phyloP scores from a whole-genome alignment of 2,329 filamentous ascomycete genomes.

The Penicillium verrucosum region DNA sequence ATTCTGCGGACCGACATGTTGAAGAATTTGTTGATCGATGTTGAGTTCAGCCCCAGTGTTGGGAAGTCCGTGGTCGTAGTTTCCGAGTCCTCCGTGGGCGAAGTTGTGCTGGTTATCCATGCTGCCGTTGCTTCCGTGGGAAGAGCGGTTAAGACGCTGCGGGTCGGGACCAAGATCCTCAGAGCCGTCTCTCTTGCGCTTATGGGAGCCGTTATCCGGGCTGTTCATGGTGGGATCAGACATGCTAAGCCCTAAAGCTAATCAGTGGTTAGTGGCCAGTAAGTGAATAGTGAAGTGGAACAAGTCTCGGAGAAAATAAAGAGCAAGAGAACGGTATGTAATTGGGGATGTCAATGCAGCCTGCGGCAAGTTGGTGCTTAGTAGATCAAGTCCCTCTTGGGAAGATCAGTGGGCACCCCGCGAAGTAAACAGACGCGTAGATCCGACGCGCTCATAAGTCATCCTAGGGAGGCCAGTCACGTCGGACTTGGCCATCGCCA shows the following conservation, averaged over 20 bases:
- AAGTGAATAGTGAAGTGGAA: background rate
- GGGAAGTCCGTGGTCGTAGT: slow-evolving; percentile 41
- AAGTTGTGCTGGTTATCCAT: slow-evolving; percentile 37
- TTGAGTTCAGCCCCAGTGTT: slow-evolving; percentile 39
- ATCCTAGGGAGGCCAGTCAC: background rate
- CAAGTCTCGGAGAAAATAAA: background rate
- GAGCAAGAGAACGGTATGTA: background rate
- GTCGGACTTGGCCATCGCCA: slow-evolving; percentile 2
- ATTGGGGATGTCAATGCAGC: slow-evolving; percentile 7
- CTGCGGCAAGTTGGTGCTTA: slow-evolving; percentile 2
- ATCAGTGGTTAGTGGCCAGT: slow-evolving; percentile 18
- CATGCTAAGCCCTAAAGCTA: slow-evolving; percentile 25
- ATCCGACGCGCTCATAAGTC: slow-evolving; percentile 26
- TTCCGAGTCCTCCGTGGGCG: slow-evolving; percentile 31
- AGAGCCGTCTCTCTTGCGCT: slow-evolving; percentile 42
- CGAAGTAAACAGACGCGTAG: slow-evolving; percentile 28
- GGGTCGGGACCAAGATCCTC: slow-evolving; percentile 40
- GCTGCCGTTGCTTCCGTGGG: slow-evolving; percentile 41
- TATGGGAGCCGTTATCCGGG: slow-evolving; percentile 36
- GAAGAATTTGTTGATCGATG: slow-evolving; percentile 48
- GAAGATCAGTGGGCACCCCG: slow-evolving; percentile 14
- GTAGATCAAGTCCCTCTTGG: slow-evolving; percentile 11
- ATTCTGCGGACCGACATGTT: slow-evolving; percentile 53
- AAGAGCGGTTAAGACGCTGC: slow-evolving; percentile 42
- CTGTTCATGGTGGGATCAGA: slow-evolving; percentile 39